These are phyloP conservation scores for Schizochytrium sp. DNA, from an alignment of 108 stramenopile genomes.

Conservation along the genomic window DNA sequence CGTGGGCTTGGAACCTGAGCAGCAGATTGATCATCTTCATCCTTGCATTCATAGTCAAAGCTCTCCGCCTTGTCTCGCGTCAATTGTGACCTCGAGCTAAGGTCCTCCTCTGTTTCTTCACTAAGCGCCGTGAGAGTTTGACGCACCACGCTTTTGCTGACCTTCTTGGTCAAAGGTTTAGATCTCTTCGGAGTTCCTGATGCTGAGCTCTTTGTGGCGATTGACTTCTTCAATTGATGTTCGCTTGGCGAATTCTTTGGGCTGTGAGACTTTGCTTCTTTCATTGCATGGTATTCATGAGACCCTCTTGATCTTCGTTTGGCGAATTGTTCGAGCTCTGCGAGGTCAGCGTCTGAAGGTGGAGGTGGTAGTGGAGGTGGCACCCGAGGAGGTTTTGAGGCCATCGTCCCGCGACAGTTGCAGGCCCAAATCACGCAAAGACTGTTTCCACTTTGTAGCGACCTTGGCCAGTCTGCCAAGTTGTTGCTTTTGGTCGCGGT, in stretches of 20 bases:
- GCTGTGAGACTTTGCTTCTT: background rate
- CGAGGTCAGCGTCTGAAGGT: constrained; percentile 23
- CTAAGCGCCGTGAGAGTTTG: background rate
- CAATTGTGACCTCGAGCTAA: too few species aligned
- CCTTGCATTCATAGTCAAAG: too few species aligned
- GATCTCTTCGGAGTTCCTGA: background rate
- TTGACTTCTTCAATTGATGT: background rate
- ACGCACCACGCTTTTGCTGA: background rate
- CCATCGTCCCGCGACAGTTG: background rate
- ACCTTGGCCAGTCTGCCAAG: too few species aligned
- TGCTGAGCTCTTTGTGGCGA: background rate
- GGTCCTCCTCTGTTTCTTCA: too few species aligned
- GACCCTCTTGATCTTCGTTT: background rate
- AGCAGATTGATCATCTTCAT: too few species aligned
- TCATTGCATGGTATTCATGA: too few species aligned
- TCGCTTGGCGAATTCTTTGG: background rate
- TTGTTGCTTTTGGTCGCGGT: too few species aligned
- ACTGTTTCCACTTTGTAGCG: too few species aligned
- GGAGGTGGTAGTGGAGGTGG: constrained; percentile 17
- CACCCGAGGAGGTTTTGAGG: background rate
- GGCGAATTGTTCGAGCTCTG: background rate
- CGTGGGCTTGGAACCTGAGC: too few species aligned
- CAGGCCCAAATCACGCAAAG: background rate
- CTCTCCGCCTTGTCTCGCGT: too few species aligned
- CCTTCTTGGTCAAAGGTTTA: constrained; percentile 6